A percentile compares a stretch with the other conserved stretches of the same genome.
Evolutionary conservation across 2,329 filamentous ascomycete species (phyloP).

Genomic region (Colletotrichum lindemuthianum): DNA sequence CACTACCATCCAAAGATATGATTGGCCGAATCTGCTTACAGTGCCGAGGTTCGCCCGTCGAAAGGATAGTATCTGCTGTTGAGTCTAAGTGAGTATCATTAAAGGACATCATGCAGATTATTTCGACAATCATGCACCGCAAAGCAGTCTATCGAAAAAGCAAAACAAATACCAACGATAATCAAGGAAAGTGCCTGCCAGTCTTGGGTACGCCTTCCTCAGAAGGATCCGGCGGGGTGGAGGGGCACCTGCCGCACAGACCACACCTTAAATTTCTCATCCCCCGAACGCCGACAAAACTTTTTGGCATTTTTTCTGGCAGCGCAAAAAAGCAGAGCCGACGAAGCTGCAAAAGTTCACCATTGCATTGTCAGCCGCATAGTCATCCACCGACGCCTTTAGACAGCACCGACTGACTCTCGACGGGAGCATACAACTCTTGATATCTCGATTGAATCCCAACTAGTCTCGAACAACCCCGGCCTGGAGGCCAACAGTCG

Average conservation of each 20-base stretch:
- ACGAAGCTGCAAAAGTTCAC: conserved; percentile 12
- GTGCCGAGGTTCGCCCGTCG: too few species aligned
- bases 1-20: too few species aligned
- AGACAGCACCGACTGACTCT: too few species aligned
- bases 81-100: too few species aligned
- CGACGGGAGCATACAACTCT: too few species aligned
- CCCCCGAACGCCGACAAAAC: conserved; percentile 39
- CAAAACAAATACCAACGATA: too few species aligned
- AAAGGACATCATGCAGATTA: too few species aligned
- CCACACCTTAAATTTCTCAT: conserved; percentile 43
- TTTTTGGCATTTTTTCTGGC: conserved; percentile 36
- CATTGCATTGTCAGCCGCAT: conserved; percentile 19
- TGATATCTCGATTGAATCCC: conserved; percentile 20
- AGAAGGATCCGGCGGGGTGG: conserved; percentile 33
- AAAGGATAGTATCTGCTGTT: too few species aligned
- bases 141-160: too few species aligned
- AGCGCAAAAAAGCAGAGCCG: conserved; percentile 2
- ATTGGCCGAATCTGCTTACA: too few species aligned
- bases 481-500: conserved; percentile 22
- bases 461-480: conserved; percentile 7
- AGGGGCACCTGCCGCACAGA: conserved; percentile 40
- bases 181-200: too few species aligned
- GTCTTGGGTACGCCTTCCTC: conserved; percentile 18
- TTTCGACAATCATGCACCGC: too few species aligned
- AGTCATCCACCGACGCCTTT: neutral